Conservation (phyloP, 1,139 yeast species). For the Diutina ranongensis region DNA sequence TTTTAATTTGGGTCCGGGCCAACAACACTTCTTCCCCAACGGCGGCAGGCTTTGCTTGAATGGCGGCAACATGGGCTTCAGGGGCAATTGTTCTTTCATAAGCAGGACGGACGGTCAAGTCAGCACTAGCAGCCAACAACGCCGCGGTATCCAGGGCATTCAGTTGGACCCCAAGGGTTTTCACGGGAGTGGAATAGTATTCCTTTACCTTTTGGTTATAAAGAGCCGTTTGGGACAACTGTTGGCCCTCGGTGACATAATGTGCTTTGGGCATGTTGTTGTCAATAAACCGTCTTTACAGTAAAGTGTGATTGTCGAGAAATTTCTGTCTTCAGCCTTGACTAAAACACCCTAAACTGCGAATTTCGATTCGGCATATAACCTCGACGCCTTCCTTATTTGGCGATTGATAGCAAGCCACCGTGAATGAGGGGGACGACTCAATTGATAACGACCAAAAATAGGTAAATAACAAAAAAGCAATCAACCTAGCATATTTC, state of each 20-base stretch:
- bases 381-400: background rate
- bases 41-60: slow-evolving; percentile 31
- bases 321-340: background rate
- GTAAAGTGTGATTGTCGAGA: background rate
- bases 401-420: background rate
- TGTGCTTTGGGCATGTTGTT: slow-evolving; percentile 6
- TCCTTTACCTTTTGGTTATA: slow-evolving; percentile 69
- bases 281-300: background rate
- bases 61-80: slow-evolving; percentile 58
- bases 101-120: slow-evolving; percentile 46
- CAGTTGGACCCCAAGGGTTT: slow-evolving; percentile 57
- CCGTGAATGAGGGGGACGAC: background rate
- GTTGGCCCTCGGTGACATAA: slow-evolving; percentile 59
- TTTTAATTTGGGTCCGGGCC: slow-evolving; percentile 9
- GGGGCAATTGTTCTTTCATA: slow-evolving; percentile 50
- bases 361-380: background rate
- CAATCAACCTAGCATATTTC: too few relatives aligned
- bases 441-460: background rate
- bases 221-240: slow-evolving; percentile 61
- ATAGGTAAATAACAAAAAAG: too few relatives aligned
- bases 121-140: slow-evolving; percentile 55
- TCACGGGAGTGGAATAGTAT: slow-evolving; percentile 58
- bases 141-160: slow-evolving; percentile 73
- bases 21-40: slow-evolving; percentile 22
- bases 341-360: background rate